Evolutionary conservation across 139 green algal genomes (phyloP).

Genomic region (Asterochloris erici): DNA sequence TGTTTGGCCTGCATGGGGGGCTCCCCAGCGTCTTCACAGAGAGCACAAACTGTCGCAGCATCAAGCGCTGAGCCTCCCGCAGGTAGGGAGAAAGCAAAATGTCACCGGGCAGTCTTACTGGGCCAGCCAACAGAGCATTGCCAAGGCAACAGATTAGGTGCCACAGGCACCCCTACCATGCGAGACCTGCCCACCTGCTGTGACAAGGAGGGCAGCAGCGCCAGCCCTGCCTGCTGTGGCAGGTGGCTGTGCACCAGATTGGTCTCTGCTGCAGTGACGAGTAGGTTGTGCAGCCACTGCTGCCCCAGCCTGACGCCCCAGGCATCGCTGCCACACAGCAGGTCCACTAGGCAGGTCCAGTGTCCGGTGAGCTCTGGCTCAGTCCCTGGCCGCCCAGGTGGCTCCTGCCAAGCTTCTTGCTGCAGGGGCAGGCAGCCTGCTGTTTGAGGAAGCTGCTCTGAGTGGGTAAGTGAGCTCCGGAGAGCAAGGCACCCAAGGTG

Average conservation of each 20-base stretch:
- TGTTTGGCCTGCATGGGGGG: no score
- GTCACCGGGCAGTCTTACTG: no score
- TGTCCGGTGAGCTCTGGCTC: neutral
- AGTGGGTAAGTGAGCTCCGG: no score
- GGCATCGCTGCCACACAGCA: constrained; percentile 12
- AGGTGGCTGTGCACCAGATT: constrained; percentile 2
- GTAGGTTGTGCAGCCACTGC: neutral
- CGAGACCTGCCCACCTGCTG: no score
- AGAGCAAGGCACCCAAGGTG: no score
- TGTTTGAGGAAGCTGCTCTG: constrained; percentile 12
- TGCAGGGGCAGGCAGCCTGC: neutral
- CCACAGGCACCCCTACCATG: neutral
- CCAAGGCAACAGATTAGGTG: no score
- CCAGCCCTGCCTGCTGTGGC: constrained; percentile 9
- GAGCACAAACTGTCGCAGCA: no score
- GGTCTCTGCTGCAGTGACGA: neutral
- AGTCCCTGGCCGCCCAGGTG: neutral
- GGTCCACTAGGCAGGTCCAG: constrained; percentile 6
- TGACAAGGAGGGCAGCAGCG: neutral
- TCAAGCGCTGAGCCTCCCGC: no score
- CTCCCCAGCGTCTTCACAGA: no score
- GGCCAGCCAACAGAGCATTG: no score
- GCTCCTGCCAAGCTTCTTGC: neutral
- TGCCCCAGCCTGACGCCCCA: neutral
- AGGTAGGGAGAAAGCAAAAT: no score